phyloP scores from a whole-genome alignment of 768 basidiomycete species.

The Hygrocybe coccinea region DNA sequence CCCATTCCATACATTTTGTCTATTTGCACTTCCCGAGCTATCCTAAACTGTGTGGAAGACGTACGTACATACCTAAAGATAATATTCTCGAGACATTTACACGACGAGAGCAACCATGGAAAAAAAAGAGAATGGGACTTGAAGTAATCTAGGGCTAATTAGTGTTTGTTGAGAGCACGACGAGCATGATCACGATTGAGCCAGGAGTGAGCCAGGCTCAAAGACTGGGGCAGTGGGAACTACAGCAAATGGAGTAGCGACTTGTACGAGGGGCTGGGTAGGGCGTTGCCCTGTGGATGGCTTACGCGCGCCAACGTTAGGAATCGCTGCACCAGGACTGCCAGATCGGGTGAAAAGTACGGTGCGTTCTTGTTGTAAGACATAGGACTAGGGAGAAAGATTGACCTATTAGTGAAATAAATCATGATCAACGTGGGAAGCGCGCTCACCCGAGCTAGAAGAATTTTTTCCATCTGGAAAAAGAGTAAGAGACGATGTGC shows the following conservation, averaged over 20 bases:
- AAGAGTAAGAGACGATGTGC: background rate
- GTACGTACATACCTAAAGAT: background rate
- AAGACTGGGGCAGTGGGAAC: constrained; percentile 44
- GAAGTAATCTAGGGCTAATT: background rate
- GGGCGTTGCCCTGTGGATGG: constrained; percentile 30
- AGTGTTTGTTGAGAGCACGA: background rate
- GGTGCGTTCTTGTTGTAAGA: constrained; percentile 74
- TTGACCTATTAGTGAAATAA: constrained; percentile 4
- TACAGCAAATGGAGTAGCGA: constrained; percentile 37
- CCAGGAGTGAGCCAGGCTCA: constrained; percentile 71
- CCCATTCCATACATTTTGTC: constrained; percentile 8
- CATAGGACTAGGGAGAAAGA: constrained; percentile 57
- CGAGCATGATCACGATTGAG: constrained; percentile 33
- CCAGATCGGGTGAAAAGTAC: constrained; percentile 48
- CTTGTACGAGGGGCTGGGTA: constrained; percentile 30
- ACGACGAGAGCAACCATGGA: background rate
- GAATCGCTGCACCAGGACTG: constrained; percentile 21
- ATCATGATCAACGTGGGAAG: background rate
- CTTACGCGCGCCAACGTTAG: constrained; percentile 33
- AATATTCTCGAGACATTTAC: background rate
- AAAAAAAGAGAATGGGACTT: too few species aligned
- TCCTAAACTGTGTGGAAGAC: too few species aligned
- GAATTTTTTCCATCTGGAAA: constrained; percentile 60
- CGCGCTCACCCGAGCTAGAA: constrained; percentile 71
- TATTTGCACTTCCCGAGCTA: background rate